Evolutionary conservation across 257 asterid species (phyloP), one percentile per base, ranked within the genome.

Genomic region (Nicotiana knightiana): DNA sequence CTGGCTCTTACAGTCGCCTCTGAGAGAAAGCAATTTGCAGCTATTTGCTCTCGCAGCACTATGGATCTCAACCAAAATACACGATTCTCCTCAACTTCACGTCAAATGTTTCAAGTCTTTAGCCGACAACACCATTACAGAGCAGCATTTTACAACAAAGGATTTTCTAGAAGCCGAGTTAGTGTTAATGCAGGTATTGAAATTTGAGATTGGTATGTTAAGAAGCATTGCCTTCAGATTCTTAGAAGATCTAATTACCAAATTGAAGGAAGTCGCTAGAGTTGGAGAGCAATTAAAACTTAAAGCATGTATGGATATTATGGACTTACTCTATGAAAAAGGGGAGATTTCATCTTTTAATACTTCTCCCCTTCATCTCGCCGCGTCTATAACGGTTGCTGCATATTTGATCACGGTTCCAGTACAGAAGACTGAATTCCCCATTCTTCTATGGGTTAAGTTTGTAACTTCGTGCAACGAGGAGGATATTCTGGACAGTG

Each of bases 61-160:
- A 83, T 93, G 98, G 99, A 82, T 93, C 82, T 88, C 99, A 81
- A 93, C 97, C 90, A 95, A 95, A 90, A 97, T 91, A 48, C 99
- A 93, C 65, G 97, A 91, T 82, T 86, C 94, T 39, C 90, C 90
- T 89, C 91, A 91, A 3, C 81, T 89, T 37, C 85, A 94, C 79
- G 89, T 92, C 66, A 89, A 90, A 82, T 83, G 3, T 67, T 86
- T 91, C 81, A 93, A 93, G 86, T 64, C 51, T 8, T 57, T 95
- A 73, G 92, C 88, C 57, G 94, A 93, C 65, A 87, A 85, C 85
- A 83, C 65, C 67, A 90, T 95, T 78, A 83, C 82, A 84, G 98
- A 92, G 85, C 99, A 95, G 88, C 96, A 92, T 88, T 95, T 89
- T 86, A 90, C 95, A 3, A 87, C 58, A 62, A 87, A 93, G 63